These are phyloP conservation scores for Dichotomopilus funicola DNA, from an alignment of 2,329 filamentous ascomycete species.

Conservation along the genomic window DNA sequence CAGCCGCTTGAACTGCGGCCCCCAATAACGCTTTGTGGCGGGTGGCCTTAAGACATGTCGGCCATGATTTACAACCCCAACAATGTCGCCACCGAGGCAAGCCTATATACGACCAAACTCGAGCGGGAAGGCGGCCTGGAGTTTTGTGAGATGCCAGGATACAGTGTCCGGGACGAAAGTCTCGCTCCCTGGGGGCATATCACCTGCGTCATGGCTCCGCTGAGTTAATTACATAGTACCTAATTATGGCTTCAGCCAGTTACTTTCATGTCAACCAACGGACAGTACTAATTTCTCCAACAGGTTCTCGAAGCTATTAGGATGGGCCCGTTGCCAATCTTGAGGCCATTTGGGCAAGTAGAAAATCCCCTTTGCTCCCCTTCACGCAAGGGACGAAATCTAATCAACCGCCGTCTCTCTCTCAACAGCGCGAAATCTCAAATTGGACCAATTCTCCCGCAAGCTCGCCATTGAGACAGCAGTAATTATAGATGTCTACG, in stretches of 20 bases:
- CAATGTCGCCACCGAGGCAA: constrained; percentile 41
- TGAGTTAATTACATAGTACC: too few species aligned
- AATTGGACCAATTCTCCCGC: constrained; percentile 33
- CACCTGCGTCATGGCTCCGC: constrained; percentile 26
- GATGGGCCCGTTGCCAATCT: constrained; percentile 41
- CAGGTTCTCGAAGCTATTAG: neutral
- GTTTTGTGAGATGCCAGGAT: constrained; percentile 40
- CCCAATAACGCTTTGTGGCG: neutral
- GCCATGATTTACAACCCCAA: constrained; percentile 47
- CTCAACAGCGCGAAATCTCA: constrained; percentile 34
- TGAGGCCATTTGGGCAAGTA: constrained; percentile 40
- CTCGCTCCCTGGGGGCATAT: constrained; percentile 39
- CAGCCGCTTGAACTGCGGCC: neutral
- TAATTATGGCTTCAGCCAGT: too few species aligned
- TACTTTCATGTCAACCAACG: too few species aligned
- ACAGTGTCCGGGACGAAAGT: constrained; percentile 27
- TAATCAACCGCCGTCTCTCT: neutral
- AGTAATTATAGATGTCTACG: constrained; percentile 18
- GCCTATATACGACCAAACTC: constrained; percentile 37
- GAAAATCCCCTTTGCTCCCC: neutral
- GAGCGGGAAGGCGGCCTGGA: constrained; percentile 40
- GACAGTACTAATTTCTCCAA: neutral
- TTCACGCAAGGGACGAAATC: neutral
- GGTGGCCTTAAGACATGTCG: constrained; percentile 31
- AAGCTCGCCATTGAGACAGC: neutral